Evolutionary conservation across 176 grass and related monocot genomes (phyloP), one percentile per base, ranked within the genome.

Genomic region (Musa itinerans): DNA sequence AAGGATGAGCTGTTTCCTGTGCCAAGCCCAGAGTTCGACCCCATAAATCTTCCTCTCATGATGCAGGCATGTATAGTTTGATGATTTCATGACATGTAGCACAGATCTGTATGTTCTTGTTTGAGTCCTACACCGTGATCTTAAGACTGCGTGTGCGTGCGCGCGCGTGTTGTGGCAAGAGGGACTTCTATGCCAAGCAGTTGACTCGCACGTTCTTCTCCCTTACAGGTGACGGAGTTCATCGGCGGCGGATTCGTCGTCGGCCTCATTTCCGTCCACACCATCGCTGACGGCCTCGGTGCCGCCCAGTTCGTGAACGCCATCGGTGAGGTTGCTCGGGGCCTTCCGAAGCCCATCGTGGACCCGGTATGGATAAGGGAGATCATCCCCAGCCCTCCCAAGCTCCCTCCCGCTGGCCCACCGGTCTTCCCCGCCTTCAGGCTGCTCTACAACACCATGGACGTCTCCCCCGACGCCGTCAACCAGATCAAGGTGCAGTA

Each of bases 231-330:
- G 53, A 98, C 94, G 26, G 90, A 99, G 77, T 99, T 99, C 84
- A 62, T 61, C 4, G 91, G 88, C 20, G 88, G 95, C 17, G 84
- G 90, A 14, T 99, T 99, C 71, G 86, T 89, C 16, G 82, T 99
- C 52, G 90, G 95, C 0, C 86, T 98, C 1, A 82, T 91, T 76
- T 89, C 90, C 1, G 88, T 94, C 65, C 95, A 94, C 86, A 87
- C 88, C 6, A 87, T 99, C 27, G 84, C 88, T 61, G 95, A 99
- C 56, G 95, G 95, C 0, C 84, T 99, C 0, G 95, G 95, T 50
- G 84, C 95, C 10, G 95, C 82, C 0, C 95, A 94, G 81, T 87
- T 99, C 78, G 79, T 94, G 64, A 94, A 91, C 74, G 88, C 95
- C 56, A 84, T 98, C 14, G 88, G 82, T 0, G 90, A 90, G 50